These are phyloP conservation scores for Zygotorulaspora florentina DNA, from an alignment of 805 yeast genomes.

Conservation along the genomic window DNA sequence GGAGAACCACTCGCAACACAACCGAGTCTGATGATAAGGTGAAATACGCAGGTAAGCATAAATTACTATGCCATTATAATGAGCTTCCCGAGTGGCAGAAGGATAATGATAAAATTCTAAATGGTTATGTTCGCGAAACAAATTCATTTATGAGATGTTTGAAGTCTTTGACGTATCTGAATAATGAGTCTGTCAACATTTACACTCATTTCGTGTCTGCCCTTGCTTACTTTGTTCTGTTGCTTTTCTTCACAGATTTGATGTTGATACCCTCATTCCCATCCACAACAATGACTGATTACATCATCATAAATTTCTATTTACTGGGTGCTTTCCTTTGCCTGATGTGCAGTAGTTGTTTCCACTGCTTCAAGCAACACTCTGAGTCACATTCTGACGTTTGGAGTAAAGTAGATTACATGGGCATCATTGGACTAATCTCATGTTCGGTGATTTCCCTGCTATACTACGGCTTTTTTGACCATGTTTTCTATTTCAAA, in stretches of 20 bases:
- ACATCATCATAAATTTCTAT: constrained; percentile 49
- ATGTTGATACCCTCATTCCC: constrained; percentile 32
- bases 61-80: constrained; percentile 37
- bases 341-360: constrained; percentile 58
- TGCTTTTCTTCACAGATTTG: constrained; percentile 28
- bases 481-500: constrained; percentile 30
- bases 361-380: constrained; percentile 66
- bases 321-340: constrained; percentile 56
- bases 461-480: constrained; percentile 43
- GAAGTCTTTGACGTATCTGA: constrained; percentile 49
- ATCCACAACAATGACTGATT: constrained; percentile 42
- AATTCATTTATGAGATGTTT: constrained; percentile 44
- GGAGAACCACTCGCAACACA: constrained; percentile 7
- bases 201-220: constrained; percentile 58
- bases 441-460: constrained; percentile 57
- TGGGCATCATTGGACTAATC: constrained; percentile 68
- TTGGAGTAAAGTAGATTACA: constrained; percentile 70
- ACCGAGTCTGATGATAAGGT: background rate
- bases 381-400: constrained; percentile 48
- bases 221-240: constrained; percentile 25
- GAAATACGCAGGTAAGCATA: constrained; percentile 3
- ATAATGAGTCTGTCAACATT: constrained; percentile 71
- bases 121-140: constrained; percentile 63
- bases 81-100: constrained; percentile 70
- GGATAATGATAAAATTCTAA: constrained; percentile 62